Conservation (phyloP, 2,329 filamentous ascomycete species). For the Teratosphaeria zuluensis region DNA sequence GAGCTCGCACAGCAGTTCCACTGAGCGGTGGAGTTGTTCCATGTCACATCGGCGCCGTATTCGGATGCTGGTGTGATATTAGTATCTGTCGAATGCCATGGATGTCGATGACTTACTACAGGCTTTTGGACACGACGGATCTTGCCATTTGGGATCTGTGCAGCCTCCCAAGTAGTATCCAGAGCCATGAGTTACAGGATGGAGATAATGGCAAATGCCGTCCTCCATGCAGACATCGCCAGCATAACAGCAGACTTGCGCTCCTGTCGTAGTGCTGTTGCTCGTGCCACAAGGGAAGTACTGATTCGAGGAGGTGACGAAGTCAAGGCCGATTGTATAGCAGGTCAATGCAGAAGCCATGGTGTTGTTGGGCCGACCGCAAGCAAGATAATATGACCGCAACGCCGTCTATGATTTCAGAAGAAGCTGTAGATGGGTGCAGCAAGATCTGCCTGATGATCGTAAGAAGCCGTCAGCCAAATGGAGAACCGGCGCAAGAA, state of each 20-base stretch:
- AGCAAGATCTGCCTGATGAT: too few species aligned
- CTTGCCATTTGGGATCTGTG: conserved; percentile 2
- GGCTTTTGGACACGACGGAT: neutral
- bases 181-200: conserved; percentile 2
- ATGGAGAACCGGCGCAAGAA: too few species aligned
- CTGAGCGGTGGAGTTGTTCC: too few species aligned
- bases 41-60: too few species aligned
- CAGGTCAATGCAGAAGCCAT: neutral
- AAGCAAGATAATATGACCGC: too few species aligned
- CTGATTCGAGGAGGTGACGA: conserved; percentile 1
- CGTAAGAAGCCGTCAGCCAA: too few species aligned
- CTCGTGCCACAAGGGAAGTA: conserved; percentile 2
- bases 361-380: neutral
- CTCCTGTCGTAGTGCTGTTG: neutral
- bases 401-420: too few species aligned
- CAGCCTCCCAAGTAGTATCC: conserved; percentile 5
- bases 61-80: too few species aligned
- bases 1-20: too few species aligned
- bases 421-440: too few species aligned
- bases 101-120: neutral
- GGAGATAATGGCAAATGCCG: conserved; percentile 2
- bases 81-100: too few species aligned
- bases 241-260: conserved; percentile 2
- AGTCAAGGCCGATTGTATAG: conserved; percentile 2
- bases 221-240: conserved; percentile 4